Evolutionary conservation across 129 eudicot genomes (phyloP).

Genomic region (Chrysanthemum seticuspe): DNA sequence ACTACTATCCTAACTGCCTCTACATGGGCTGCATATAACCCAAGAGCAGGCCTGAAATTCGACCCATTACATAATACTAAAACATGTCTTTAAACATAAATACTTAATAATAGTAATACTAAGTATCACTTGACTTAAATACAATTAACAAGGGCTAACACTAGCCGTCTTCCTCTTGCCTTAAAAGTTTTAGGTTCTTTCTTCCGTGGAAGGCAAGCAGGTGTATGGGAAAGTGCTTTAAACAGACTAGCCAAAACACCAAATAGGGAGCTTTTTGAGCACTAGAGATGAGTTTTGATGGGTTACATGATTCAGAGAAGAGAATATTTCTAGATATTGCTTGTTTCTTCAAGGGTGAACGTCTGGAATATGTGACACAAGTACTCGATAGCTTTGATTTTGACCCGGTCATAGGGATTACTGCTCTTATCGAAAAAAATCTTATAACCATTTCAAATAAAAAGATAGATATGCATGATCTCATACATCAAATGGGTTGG

Average conservation of each 20-base stretch:
- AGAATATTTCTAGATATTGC: constrained; percentile 6
- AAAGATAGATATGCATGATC: constrained; percentile 8
- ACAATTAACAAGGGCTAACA: no score
- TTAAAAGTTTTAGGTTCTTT: constrained; percentile 8
- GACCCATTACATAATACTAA: no score
- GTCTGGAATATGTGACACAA: background rate
- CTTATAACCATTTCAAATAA: constrained; percentile 3
- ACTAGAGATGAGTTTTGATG: constrained; percentile 9
- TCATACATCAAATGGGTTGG: constrained; percentile 9
- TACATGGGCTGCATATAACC: no score
- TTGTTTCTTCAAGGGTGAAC: background rate
- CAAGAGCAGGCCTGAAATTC: no score
- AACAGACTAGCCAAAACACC: constrained; percentile 5
- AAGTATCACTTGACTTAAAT: no score
- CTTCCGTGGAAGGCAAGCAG: constrained; percentile 8
- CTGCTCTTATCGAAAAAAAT: background rate
- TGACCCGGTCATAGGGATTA: background rate
- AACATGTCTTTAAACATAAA: no score
- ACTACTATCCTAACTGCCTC: no score
- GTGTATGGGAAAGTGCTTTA: constrained; percentile 13
- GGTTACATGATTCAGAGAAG: background rate
- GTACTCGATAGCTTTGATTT: constrained; percentile 16
- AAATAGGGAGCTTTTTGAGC: background rate
- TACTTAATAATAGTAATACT: no score
- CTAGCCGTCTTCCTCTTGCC: constrained; percentile 5